Percentiles rank a stretch among this genome's conserved stretches.
Evolutionary conservation across 192 early-diverging fungal genomes (phyloP).

Genomic region (Coemansia erecta): DNA sequence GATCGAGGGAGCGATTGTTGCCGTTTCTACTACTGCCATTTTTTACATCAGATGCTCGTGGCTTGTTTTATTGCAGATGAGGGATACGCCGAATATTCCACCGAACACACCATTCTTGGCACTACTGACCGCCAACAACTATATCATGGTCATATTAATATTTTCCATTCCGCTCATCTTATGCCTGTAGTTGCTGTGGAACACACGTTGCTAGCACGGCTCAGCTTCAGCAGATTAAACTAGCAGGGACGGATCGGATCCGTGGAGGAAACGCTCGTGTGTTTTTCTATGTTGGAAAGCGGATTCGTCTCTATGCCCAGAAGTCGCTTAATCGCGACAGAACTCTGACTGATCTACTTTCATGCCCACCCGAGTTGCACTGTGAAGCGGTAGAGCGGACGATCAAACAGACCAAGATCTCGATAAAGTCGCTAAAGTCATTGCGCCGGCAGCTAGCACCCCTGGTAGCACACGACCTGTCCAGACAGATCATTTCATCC

Average conservation of each 20-base stretch:
- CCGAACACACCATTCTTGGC: neutral
- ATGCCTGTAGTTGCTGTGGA: constrained; percentile 61
- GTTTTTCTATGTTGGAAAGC: constrained; percentile 67
- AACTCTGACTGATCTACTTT: constrained; percentile 18
- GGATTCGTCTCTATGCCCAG: constrained; percentile 45
- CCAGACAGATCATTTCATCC: neutral
- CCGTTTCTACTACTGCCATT: too few relatives aligned
- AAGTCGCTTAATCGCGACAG: constrained; percentile 14
- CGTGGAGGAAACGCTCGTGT: constrained; percentile 64
- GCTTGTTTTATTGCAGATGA: too few relatives aligned
- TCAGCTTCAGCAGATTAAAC: constrained; percentile 65
- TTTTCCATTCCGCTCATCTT: neutral
- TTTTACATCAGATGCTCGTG: too few relatives aligned
- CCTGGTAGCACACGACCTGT: constrained; percentile 16
- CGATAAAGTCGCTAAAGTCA: constrained; percentile 14
- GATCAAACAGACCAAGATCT: constrained; percentile 9
- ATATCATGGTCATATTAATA: neutral
- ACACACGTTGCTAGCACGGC: constrained; percentile 62
- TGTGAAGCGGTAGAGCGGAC: constrained; percentile 25
- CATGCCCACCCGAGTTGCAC: constrained; percentile 21
- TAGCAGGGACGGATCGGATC: constrained; percentile 63
- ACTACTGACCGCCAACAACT: neutral
- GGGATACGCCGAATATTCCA: too few relatives aligned
- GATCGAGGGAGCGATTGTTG: too few relatives aligned
- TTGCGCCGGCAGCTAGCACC: constrained; percentile 20